Base-by-base conservation (phyloP, 1,284 basidiomycete species). In the Fistulina hepatica region DNA sequence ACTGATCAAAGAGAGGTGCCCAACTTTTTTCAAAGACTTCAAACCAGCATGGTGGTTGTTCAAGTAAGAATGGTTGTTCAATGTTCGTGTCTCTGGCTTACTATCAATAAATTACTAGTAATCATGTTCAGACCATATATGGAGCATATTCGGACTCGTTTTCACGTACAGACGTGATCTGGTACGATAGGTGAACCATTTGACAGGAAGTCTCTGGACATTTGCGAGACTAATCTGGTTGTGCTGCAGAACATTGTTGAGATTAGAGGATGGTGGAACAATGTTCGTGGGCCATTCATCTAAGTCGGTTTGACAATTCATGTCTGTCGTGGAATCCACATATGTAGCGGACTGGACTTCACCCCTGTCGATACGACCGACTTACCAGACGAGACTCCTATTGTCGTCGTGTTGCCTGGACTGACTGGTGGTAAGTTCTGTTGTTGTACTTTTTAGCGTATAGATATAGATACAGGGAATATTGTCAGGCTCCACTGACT, bases 341-440 rank as follows among this genome's bases (percentile, higher is more conserved):
- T 47, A 68, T 21, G 47, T 52, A 19, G 68, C 41, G 82, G 80
- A 33, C 60, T 89, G 34, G 84, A 89, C 54, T 79, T 82, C 64
- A 56, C 85, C 52, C 79, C 63, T 31, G 48, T 71, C n/a, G 70
- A 73, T 45, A 65, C 73, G 39, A 57, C 63, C 17, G 55, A 62
- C 8, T 54, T 82, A 9, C 57, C 62, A 21, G 66, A 76, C 20
- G 71, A 81, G 42, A 72, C 83, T 2, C 90, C 92, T 3, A 80
- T 92, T 26, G 63, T 97, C 36, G 74, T 91, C 8, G 80, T 91
- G 9, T 65, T 81, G 44, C 92, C 94, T 51, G 90, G 90, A 12
- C 62, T 94, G 34, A 89, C 88, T 6, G 91, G 91, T 54, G 90
- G 82, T 77, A 49, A 40, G 55, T 26, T 17, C 34, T 32, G 6